Evolutionary conservation across 2,329 filamentous ascomycete species (phyloP).

Genomic region (Venturia asperata): DNA sequence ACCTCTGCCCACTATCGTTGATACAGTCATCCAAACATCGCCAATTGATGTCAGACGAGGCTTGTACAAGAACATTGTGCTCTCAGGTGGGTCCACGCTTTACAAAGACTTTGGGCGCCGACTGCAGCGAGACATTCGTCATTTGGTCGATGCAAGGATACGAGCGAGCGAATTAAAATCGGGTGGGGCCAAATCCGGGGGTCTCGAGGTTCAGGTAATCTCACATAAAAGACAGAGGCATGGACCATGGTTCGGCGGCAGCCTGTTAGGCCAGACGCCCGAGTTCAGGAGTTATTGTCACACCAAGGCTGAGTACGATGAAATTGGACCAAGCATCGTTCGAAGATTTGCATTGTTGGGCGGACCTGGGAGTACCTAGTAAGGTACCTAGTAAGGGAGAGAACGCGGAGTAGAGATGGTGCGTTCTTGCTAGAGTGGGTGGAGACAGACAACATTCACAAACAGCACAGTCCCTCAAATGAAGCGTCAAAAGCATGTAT

Average conservation of each 20-base stretch:
- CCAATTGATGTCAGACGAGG: conserved; percentile 96
- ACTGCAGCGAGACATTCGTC: conserved; percentile 94
- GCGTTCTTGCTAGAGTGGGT: conserved; percentile 9
- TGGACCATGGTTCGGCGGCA: conserved; percentile 97
- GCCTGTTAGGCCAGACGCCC: conserved; percentile 89
- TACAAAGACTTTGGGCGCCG: conserved; percentile 98
- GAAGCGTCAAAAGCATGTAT: not conserved
- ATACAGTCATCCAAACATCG: conserved; percentile 93
- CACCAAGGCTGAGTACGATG: conserved; percentile 67
- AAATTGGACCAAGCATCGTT: conserved; percentile 92
- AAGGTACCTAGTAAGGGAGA: conserved; percentile 32
- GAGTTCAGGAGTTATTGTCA: conserved; percentile 99
- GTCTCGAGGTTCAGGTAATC: conserved; percentile 93
- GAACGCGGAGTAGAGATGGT: not conserved
- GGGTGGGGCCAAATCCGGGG: conserved; percentile 86
- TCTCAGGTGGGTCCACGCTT: conserved; percentile 91
- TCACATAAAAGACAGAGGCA: conserved; percentile 96
- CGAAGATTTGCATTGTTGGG: conserved; percentile 89
- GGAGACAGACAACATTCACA: conserved; percentile 3
- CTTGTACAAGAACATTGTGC: conserved; percentile 98
- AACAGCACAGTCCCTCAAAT: conserved; percentile 4
- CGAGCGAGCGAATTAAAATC: conserved; percentile 85
- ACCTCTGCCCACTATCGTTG: conserved; percentile 86
- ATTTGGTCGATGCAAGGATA: conserved; percentile 88
- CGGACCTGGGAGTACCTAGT: conserved; percentile 68